Evolutionary conservation across 306 rosid species (phyloP), one percentile per base, ranked within the genome.

Genomic region (Quercus mongolica): DNA sequence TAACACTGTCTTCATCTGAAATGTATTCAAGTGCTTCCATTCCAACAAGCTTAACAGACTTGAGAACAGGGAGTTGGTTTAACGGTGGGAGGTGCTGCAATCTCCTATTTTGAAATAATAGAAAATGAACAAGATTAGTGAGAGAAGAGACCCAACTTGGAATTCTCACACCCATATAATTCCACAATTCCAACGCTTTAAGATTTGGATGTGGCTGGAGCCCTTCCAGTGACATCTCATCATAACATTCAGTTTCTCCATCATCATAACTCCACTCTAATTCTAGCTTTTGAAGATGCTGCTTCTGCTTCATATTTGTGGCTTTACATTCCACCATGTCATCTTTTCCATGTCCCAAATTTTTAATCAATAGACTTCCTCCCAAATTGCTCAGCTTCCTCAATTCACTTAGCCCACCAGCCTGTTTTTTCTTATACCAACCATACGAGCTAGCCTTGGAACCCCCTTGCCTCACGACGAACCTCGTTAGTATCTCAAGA

Each of bases 11-110:
- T 25, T 81, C 20, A 8, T 44, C 51, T 31, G 3, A 20, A 25
- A 81, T 25, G 82, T 3, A 82, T 15, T 55, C 18, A 25, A 82
- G 49, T 28, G 51, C n/a, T n/a, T 64, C 2, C 72, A 82, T 19
- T 1, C 8, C 0, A 28, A 0, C 0, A 3, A 54, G 17, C 1
- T 0, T 0, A 4, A 54, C 5, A 17, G 0, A 0, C 58, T 54
- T 54, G n/a, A 54, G n/a, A 17, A 54, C 4, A 3, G 18, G 58
- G 18, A 54, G 58, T 54, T 54, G 58, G 4, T 18, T 54, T 54
- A 54, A 18, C 20, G n/a, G n/a, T 54, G 20, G n/a, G n/a, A 54
- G n/a, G n/a, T 54, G 6, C n/a, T 17, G 58, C n/a, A 14, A 17
- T 55, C 58, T 54, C 0, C 0, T 1, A 54, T 5, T 3, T 0